Conservation (phyloP, 768 basidiomycete genomes). For the Mycena leptocephala region DNA sequence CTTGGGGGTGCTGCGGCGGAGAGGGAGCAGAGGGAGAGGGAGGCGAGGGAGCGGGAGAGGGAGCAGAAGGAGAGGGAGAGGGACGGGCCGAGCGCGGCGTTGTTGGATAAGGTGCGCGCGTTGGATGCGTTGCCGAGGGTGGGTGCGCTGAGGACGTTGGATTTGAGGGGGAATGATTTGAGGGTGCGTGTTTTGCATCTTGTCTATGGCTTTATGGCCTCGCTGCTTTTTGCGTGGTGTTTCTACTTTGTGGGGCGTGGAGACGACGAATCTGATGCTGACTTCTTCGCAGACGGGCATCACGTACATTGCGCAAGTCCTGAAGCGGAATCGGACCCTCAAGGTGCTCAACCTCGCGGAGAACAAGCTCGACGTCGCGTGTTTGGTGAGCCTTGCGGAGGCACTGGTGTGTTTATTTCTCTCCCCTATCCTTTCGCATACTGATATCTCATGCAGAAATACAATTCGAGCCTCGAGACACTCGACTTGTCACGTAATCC, state of each 20-base stretch:
- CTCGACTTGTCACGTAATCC: conserved; percentile 95
- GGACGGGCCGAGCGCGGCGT: conserved; percentile 77
- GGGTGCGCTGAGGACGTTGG: conserved; percentile 90
- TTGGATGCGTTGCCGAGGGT: conserved; percentile 89
- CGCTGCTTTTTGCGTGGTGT: too few relatives aligned
- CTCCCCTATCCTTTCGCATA: background rate
- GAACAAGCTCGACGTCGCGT: conserved; percentile 91
- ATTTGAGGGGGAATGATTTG: conserved; percentile 94
- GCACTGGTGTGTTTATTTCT: conserved; percentile 76
- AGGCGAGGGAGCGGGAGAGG: background rate
- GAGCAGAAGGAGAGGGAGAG: conserved; percentile 46
- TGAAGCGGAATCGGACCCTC: conserved; percentile 95
- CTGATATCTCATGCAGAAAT: conserved; percentile 75
- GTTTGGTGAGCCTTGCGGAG: conserved; percentile 88
- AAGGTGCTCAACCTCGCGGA: conserved; percentile 96
- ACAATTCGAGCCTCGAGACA: conserved; percentile 94
- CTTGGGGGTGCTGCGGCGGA: background rate
- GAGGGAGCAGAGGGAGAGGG: background rate
- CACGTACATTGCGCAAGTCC: conserved; percentile 92
- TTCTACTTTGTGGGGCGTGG: background rate
- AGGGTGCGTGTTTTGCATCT: conserved; percentile 68
- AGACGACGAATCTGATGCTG: background rate
- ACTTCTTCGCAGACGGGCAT: conserved; percentile 73
- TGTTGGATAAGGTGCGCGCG: conserved; percentile 93
- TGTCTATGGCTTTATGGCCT: too few relatives aligned